phyloP scores from a whole-genome alignment of 1,139 yeast species.

The Yamadazyma diospyri region DNA sequence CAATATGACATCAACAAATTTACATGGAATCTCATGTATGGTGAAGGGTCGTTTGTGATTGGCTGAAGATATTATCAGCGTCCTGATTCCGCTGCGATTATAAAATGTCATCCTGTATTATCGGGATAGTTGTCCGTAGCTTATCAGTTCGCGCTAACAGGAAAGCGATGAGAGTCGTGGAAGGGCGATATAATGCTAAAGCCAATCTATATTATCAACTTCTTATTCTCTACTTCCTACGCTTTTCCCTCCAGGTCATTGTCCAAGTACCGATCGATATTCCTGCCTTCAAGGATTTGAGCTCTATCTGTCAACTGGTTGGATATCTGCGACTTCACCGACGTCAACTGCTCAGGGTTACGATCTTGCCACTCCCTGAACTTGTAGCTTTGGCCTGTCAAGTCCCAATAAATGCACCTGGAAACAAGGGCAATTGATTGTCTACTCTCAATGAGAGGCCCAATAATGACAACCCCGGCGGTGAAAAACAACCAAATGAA shows the following conservation, averaged over 20 bases:
- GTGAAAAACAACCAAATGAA: slow-evolving; percentile 68
- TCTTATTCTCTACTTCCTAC: too few relatives aligned
- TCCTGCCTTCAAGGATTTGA: slow-evolving; percentile 29
- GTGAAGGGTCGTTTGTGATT: slow-evolving; percentile 4
- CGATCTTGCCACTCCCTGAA: slow-evolving; percentile 67
- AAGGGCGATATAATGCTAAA: too few relatives aligned
- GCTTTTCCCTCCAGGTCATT: slow-evolving; percentile 15
- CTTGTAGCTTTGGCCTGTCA: slow-evolving; percentile 69
- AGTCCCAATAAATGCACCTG: slow-evolving; percentile 83
- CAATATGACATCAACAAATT: slow-evolving; percentile 2
- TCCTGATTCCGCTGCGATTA: neutral
- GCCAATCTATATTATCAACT: too few relatives aligned
- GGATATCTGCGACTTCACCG: slow-evolving; percentile 56
- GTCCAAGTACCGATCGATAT: slow-evolving; percentile 19
- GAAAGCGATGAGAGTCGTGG: slow-evolving; percentile 3
- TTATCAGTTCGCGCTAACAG: slow-evolving; percentile 4
- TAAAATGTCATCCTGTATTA: slow-evolving; percentile 1
- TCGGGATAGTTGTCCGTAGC: slow-evolving; percentile 1
- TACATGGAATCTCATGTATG: neutral
- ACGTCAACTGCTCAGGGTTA: slow-evolving; percentile 69
- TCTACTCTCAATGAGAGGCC: slow-evolving; percentile 69
- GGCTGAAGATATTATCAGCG: slow-evolving; percentile 9
- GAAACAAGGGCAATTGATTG: slow-evolving; percentile 56
- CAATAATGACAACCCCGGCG: slow-evolving; percentile 52
- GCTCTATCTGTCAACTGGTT: slow-evolving; percentile 28